Conservation (phyloP, 371 early-diverging fungal genomes). For the Haplosporangium sp. region DNA sequence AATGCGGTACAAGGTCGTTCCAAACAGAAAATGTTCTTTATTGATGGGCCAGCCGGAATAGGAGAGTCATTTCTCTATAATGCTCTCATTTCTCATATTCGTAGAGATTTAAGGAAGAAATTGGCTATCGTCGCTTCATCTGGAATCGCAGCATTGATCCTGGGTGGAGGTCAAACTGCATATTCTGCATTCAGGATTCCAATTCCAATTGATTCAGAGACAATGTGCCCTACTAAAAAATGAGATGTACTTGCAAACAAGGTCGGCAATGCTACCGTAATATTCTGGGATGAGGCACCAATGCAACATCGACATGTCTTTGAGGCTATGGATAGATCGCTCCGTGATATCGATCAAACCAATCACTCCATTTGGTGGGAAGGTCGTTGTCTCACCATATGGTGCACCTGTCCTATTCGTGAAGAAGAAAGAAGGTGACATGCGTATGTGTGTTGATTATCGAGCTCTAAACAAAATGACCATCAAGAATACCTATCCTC, state of each 20-base stretch:
- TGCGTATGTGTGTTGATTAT: constrained; percentile 62
- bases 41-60: not conserved
- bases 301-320: no score
- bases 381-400: constrained; percentile 47
- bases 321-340: no score
- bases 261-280: no score
- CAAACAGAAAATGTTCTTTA: not conserved
- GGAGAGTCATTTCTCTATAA: not conserved
- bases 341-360: no score
- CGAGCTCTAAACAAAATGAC: constrained; percentile 62
- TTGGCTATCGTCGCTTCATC: not conserved
- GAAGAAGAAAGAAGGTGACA: constrained; percentile 64
- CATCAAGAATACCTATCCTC: constrained; percentile 47
- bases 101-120: not conserved
- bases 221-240: no score
- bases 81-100: not conserved
- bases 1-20: not conserved
- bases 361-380: no score
- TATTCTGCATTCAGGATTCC: no score
- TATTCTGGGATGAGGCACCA: no score
- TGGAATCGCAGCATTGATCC: not conserved
- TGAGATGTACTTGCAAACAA: no score
- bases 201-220: no score
- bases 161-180: no score
- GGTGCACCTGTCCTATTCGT: constrained; percentile 69